phyloP scores from a whole-genome alignment of 2,329 filamentous ascomycete genomes.

The Colletotrichum musae region DNA sequence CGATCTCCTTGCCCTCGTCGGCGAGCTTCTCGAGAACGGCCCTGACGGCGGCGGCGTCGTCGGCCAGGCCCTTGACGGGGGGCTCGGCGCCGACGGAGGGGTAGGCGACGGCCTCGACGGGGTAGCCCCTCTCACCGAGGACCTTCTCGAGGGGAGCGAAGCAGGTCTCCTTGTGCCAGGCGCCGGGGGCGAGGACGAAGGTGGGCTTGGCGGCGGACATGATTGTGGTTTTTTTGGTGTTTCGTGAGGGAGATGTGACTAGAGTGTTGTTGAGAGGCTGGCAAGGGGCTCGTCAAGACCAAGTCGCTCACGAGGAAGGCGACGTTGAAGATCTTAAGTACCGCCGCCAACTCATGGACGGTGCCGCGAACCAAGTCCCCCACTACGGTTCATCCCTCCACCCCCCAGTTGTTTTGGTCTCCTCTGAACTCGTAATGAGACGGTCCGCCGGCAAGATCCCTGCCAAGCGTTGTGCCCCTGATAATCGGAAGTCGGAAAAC shows the following conservation, averaged over 20 bases:
- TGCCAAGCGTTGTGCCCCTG: background rate
- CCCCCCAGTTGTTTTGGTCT: background rate
- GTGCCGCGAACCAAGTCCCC: background rate
- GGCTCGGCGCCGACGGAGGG: slow-evolving; percentile 51
- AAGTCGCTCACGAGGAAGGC: background rate
- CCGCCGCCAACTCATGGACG: background rate
- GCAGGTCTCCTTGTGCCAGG: slow-evolving; percentile 52
- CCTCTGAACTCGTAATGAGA: slow-evolving; percentile 2
- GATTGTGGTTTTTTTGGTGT: background rate
- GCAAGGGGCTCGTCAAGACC: too few relatives aligned
- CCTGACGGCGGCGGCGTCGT: slow-evolving; percentile 52
- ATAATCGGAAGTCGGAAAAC: slow-evolving; percentile 31
- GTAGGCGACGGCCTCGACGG: slow-evolving; percentile 49
- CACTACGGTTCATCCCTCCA: background rate
- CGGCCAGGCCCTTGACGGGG: slow-evolving; percentile 44
- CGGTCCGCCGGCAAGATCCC: slow-evolving; percentile 14
- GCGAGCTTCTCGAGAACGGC: slow-evolving; percentile 46
- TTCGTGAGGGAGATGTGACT: background rate
- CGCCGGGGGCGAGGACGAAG: slow-evolving; percentile 57
- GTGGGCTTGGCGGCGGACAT: slow-evolving; percentile 39
- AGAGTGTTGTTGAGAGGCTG: too few relatives aligned
- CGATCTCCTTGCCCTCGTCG: slow-evolving; percentile 55
- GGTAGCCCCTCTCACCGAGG: slow-evolving; percentile 50
- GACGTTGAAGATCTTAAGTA: slow-evolving; percentile 14
- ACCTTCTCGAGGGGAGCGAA: slow-evolving; percentile 48